Percentiles rank a stretch among this genome's conserved stretches.
Conservation (phyloP, 768 basidiomycete genomes). For the Pleurotus salmoneostramineus region DNA sequence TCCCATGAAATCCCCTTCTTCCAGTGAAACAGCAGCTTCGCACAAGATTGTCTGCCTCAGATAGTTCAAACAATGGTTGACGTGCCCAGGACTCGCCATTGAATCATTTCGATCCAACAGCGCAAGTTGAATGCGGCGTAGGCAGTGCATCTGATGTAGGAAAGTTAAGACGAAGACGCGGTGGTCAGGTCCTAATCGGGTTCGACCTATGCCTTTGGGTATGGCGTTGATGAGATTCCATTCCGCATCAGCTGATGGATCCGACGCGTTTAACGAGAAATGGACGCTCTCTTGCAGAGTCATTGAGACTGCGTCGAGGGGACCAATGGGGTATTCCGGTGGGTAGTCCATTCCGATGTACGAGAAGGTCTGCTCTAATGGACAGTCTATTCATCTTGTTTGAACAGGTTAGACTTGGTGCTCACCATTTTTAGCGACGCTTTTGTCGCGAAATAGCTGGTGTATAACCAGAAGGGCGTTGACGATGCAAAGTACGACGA, state of each 20-base stretch:
- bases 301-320: conserved; percentile 9
- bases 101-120: conserved; percentile 14
- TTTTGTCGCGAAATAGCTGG: background rate
- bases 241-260: conserved; percentile 8
- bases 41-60: conserved; percentile 31
- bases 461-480: background rate
- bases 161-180: conserved; percentile 18
- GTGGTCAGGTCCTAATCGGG: conserved; percentile 17
- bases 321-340: background rate
- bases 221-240: conserved; percentile 8
- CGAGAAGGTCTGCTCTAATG: background rate
- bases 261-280: conserved; percentile 13
- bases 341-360: conserved; percentile 6
- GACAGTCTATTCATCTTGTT: background rate
- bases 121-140: conserved; percentile 14
- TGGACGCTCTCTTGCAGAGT: conserved; percentile 17
- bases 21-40: conserved; percentile 25
- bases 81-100: conserved; percentile 14
- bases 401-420: background rate
- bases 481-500: background rate
- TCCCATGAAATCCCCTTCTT: conserved; percentile 27
- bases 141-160: conserved; percentile 24
- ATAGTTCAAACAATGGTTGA: conserved; percentile 33
- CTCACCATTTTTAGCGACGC: background rate
- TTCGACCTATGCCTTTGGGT: conserved; percentile 18